Evolutionary conservation across 495 filamentous ascomycete species (phyloP).

Genomic region (Chlorociboria aeruginascens): DNA sequence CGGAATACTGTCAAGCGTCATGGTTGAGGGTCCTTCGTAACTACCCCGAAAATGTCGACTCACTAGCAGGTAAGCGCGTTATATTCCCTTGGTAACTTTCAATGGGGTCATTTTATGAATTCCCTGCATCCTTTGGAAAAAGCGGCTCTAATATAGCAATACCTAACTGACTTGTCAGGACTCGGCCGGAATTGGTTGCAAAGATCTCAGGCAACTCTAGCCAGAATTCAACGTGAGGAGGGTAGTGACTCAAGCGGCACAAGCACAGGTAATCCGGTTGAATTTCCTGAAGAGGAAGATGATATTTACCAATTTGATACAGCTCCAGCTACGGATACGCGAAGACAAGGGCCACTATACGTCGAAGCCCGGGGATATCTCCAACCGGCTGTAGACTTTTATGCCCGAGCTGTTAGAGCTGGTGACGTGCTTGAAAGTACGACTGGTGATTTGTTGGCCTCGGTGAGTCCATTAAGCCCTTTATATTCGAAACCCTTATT

Average conservation of each 20-base stretch:
- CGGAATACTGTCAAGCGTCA: slow-evolving; percentile 33
- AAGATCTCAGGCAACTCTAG: slow-evolving; percentile 34
- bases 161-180: slow-evolving; percentile 20
- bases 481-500: slow-evolving; percentile 1
- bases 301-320: slow-evolving; percentile 16
- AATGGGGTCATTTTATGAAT: neutral
- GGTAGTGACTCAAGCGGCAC: slow-evolving; percentile 21
- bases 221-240: slow-evolving; percentile 34
- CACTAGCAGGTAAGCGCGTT: slow-evolving; percentile 27
- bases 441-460: slow-evolving; percentile 29
- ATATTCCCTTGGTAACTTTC: neutral
- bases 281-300: neutral
- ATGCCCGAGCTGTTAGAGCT: slow-evolving; percentile 29
- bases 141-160: neutral
- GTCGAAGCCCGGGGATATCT: slow-evolving; percentile 35
- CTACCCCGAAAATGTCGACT: slow-evolving; percentile 28
- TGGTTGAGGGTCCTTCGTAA: slow-evolving; percentile 30
- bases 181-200: slow-evolving; percentile 37
- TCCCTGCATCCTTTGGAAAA: neutral
- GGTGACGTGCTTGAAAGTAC: slow-evolving; percentile 23
- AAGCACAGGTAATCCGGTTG: slow-evolving; percentile 21
- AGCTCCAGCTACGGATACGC: slow-evolving; percentile 17
- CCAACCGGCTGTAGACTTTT: slow-evolving; percentile 36
- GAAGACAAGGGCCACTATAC: slow-evolving; percentile 23
- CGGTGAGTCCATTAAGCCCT: slow-evolving; percentile 22